Evolutionary conservation across 169 alveolate genomes (phyloP), one percentile per base, ranked within the genome.

Genomic region (Cryptosporidium canis): DNA sequence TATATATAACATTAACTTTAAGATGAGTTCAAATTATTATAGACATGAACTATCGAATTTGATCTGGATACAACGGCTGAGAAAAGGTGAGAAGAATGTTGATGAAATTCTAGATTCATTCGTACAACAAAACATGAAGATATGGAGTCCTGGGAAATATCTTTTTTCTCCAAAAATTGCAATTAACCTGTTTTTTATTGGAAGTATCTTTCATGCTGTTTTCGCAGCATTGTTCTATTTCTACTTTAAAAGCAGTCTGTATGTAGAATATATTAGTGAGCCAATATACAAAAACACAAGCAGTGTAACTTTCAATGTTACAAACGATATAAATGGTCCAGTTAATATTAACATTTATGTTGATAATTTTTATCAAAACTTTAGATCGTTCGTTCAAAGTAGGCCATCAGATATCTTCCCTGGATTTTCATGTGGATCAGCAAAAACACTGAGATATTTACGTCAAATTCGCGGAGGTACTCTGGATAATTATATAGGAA

Each of bases 331-430:
- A 8, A 55, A 7, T 14, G 87, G 77, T 2, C 87, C 87, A 21
- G 72, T 58, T 16, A 56, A 77, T 58, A 7, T 77, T 24, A 77
- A 77, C 44, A 63, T 77, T 18, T 77, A 77, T n/a, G 41, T 77
- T 33, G 70, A 55, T 4, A 77, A 77, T 27, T 77, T 77, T 55
- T 77, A 77, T n/a, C 87, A 77, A 58, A 77, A 77, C 14, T 77
- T 77, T 35, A 71, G 87, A 21, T 77, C 87, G 9, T 77, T 41
- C 61, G 87, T 77, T 58, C 87, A 77, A 61, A 77, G 87, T 18
- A 56, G 87, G 33, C 87, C 87, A 29, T 66, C 87, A n/a, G 87
- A 77, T 0, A 77, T 77, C 18, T 77, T 58, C 51, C 87, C 87
- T 1, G 87, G 87, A 6, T 77, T 77, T 48, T 56, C 61, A 18